Evolutionary conservation across 1,139 yeast genomes (phyloP).

Genomic region (Yamadazyma diddensiae): DNA sequence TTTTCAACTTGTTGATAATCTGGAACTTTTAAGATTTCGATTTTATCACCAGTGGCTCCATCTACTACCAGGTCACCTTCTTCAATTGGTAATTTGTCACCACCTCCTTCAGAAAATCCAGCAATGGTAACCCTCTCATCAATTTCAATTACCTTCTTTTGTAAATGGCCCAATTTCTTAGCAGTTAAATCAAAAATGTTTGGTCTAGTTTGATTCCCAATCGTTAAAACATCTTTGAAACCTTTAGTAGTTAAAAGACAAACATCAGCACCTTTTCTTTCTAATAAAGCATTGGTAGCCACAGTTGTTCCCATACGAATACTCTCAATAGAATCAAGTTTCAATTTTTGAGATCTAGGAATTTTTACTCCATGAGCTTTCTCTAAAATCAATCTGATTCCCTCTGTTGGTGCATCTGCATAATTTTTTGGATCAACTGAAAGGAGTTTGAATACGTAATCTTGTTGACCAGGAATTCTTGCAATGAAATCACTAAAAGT

Average conservation of each 20-base stretch:
- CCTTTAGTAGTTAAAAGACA: constrained; percentile 64
- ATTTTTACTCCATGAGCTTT: constrained; percentile 10
- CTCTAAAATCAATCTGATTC: constrained; percentile 19
- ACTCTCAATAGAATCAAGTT: constrained; percentile 36
- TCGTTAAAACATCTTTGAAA: constrained; percentile 57
- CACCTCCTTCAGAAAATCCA: constrained; percentile 42
- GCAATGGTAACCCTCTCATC: constrained; percentile 44
- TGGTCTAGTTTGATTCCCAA: constrained; percentile 78
- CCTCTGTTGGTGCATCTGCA: constrained; percentile 21
- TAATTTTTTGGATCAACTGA: constrained; percentile 21
- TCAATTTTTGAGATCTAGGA: constrained; percentile 15
- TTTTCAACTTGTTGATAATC: constrained; percentile 23
- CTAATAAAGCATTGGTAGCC: constrained; percentile 72
- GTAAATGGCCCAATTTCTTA: constrained; percentile 52
- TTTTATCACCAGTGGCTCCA: constrained; percentile 37
- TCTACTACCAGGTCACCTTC: constrained; percentile 20
- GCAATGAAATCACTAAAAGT: constrained; percentile 20
- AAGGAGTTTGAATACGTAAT: constrained; percentile 17
- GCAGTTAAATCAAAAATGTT: constrained; percentile 61
- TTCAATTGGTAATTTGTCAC: constrained; percentile 22
- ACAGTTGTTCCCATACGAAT: constrained; percentile 80
- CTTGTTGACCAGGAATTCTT: constrained; percentile 13
- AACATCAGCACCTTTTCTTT: constrained; percentile 64
- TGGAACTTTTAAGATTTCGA: constrained; percentile 32
- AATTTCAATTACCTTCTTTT: constrained; percentile 53